Evolutionary conservation across 495 filamentous ascomycete species (phyloP).

Genomic region (Barbatosphaeria neglecta): DNA sequence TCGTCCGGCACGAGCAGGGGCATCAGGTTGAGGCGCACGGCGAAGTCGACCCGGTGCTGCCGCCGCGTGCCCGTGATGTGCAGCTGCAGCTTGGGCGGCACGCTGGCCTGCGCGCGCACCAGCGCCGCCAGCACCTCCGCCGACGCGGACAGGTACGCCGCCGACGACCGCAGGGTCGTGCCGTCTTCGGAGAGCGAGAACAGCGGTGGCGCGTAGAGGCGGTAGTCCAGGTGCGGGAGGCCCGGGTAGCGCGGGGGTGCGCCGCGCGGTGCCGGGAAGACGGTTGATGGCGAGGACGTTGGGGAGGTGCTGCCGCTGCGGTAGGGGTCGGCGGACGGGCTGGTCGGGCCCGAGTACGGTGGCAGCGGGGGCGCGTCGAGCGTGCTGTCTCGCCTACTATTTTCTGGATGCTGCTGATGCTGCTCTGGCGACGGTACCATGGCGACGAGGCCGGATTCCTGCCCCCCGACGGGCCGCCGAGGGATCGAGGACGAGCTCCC

Average conservation of each 20-base stretch:
- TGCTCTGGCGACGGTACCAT: background rate
- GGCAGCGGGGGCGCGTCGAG: background rate
- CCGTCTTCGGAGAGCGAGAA: constrained; percentile 35
- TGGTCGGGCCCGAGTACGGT: background rate
- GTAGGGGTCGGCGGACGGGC: background rate
- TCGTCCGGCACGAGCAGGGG: constrained; percentile 31
- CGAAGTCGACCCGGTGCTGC: constrained; percentile 31
- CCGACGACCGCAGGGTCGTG: constrained; percentile 31
- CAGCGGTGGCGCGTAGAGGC: constrained; percentile 34
- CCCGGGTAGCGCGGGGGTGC: constrained; percentile 37
- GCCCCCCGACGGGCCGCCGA: too few relatives aligned
- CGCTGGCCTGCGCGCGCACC: constrained; percentile 30
- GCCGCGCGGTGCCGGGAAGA: too few relatives aligned
- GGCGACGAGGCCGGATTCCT: background rate
- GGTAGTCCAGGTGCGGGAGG: constrained; percentile 38
- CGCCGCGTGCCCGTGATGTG: constrained; percentile 30
- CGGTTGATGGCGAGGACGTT: too few relatives aligned
- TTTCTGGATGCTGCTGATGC: too few relatives aligned
- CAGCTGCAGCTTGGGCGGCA: constrained; percentile 41
- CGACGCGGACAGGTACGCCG: constrained; percentile 27
- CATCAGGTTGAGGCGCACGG: constrained; percentile 42
- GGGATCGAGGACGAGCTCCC: too few relatives aligned
- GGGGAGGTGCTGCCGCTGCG: constrained; percentile 1
- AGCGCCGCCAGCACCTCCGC: constrained; percentile 27
- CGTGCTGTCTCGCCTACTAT: too few relatives aligned